These are phyloP conservation scores for Pulveroboletus sp. DNA, from an alignment of 768 basidiomycete genomes.

Conservation along the genomic window DNA sequence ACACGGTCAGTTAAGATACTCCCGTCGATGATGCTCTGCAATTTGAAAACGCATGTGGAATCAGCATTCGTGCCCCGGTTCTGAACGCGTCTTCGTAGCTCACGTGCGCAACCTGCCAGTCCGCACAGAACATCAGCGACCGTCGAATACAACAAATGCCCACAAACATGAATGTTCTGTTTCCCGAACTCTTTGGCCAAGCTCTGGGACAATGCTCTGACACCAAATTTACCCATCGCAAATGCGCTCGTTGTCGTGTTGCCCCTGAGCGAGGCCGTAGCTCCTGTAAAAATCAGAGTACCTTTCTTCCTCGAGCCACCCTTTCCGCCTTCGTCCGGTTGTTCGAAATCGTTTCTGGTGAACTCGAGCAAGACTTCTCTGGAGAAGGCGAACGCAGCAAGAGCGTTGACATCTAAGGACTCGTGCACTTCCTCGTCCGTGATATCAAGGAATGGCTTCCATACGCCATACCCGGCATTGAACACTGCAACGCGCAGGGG, in stretches of 20 bases:
- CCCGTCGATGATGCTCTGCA: slow-evolving; percentile 68
- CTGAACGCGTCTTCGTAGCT: slow-evolving; percentile 23
- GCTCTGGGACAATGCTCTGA: slow-evolving; percentile 64
- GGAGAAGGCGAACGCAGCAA: slow-evolving; percentile 60
- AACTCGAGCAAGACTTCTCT: slow-evolving; percentile 55
- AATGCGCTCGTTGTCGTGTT: slow-evolving; percentile 58
- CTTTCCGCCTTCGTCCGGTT: slow-evolving; percentile 36
- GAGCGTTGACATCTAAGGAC: slow-evolving; percentile 47
- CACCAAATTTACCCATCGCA: slow-evolving; percentile 58
- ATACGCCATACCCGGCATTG: slow-evolving; percentile 54
- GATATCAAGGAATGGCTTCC: slow-evolving; percentile 64
- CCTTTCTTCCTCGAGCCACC: slow-evolving; percentile 52
- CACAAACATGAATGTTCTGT: slow-evolving; percentile 63
- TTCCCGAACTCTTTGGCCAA: slow-evolving; percentile 71
- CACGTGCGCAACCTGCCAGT: slow-evolving; percentile 57
- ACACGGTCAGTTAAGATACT: slow-evolving; percentile 40
- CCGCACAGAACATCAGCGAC: neutral
- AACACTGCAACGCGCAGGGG: slow-evolving; percentile 58
- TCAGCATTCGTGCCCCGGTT: neutral
- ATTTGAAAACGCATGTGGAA: neutral
- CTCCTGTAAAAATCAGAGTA: slow-evolving; percentile 67
- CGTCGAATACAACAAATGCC: neutral
- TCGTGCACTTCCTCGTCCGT: slow-evolving; percentile 53
- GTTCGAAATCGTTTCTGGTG: slow-evolving; percentile 45
- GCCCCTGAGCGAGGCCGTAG: slow-evolving; percentile 62